Percentiles rank a stretch among this genome's conserved stretches.
Conservation (phyloP, 1,284 basidiomycete genomes). For the Dichomitus squalens region DNA sequence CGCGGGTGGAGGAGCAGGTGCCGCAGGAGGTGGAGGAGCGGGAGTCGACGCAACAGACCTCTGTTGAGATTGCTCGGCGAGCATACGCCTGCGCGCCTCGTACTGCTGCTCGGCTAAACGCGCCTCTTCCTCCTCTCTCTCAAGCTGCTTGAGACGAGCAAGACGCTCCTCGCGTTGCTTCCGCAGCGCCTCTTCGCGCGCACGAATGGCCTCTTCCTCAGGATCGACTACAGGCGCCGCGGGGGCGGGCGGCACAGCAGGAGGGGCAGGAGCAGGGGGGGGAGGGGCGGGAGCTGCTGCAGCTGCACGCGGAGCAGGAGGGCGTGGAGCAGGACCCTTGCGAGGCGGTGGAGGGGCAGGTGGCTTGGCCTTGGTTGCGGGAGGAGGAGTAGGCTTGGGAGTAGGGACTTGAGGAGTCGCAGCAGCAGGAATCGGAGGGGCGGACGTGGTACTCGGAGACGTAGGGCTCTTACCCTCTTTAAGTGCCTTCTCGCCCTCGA, state of each 20-base stretch:
- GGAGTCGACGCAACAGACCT: slow-evolving; percentile 6
- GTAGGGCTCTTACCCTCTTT: slow-evolving; percentile 48
- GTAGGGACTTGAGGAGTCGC: slow-evolving; percentile 30
- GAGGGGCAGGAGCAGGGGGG: slow-evolving; percentile 30
- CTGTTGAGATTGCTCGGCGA: slow-evolving; percentile 12
- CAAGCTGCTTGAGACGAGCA: slow-evolving; percentile 66
- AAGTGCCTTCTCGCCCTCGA: slow-evolving; percentile 68
- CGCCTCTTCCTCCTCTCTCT: slow-evolving; percentile 74
- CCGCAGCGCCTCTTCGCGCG: slow-evolving; percentile 64
- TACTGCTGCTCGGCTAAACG: slow-evolving; percentile 25
- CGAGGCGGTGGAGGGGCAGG: slow-evolving; percentile 52
- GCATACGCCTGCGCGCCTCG: slow-evolving; percentile 18
- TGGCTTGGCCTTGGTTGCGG: slow-evolving; percentile 34
- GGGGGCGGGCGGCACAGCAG: slow-evolving; percentile 32
- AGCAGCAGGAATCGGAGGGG: slow-evolving; percentile 33
- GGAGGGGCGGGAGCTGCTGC: slow-evolving; percentile 29
- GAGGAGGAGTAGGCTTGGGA: slow-evolving; percentile 37
- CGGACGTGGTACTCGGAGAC: slow-evolving; percentile 36
- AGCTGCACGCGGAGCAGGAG: slow-evolving; percentile 31
- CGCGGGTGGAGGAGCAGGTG: slow-evolving; percentile 34
- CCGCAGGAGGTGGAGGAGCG: slow-evolving; percentile 24
- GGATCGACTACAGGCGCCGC: slow-evolving; percentile 48
- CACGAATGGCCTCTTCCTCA: slow-evolving; percentile 65
- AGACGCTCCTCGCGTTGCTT: slow-evolving; percentile 59
- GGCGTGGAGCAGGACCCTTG: slow-evolving; percentile 35